phyloP scores from a whole-genome alignment of 2,329 filamentous ascomycete genomes.

The Apiospora malaysiana region DNA sequence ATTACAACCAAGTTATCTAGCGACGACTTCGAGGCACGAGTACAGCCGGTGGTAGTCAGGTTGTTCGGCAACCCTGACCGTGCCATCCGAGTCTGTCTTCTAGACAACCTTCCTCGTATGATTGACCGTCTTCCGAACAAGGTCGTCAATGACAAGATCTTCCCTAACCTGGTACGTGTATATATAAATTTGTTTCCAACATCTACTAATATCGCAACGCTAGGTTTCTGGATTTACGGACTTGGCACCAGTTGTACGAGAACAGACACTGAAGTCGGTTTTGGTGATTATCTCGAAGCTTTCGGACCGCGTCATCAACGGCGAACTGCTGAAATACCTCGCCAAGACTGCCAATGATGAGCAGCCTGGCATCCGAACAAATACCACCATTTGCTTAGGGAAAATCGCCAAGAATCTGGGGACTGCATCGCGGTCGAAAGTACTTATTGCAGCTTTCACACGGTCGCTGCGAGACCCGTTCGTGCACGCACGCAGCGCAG shows the following conservation, averaged over 20 bases:
- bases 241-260: constrained; percentile 85
- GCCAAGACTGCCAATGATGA: constrained; percentile 98
- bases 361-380: constrained; percentile 94
- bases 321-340: constrained; percentile 86
- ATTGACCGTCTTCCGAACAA: constrained; percentile 89
- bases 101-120: constrained; percentile 89
- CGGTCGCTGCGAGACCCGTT: constrained; percentile 92
- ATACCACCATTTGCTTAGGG: constrained; percentile 95
- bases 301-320: constrained; percentile 91
- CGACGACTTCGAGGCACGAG: constrained; percentile 85
- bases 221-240: constrained; percentile 95
- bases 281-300: constrained; percentile 86
- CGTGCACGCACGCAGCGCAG: constrained; percentile 89
- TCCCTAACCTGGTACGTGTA: constrained; percentile 78
- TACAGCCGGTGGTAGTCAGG: constrained; percentile 86
- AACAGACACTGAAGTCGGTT: constrained; percentile 95
- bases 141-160: constrained; percentile 94
- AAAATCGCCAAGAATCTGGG: constrained; percentile 94
- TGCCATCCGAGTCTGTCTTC: constrained; percentile 85
- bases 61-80: constrained; percentile 91
- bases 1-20: constrained; percentile 85
- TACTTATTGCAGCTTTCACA: constrained; percentile 90
- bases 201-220: background rate
- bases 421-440: constrained; percentile 79
- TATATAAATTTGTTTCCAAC: background rate